These are phyloP conservation scores for Akanthomyces lecanii DNA, from an alignment of 2,329 filamentous ascomycete genomes.

Conservation along the genomic window DNA sequence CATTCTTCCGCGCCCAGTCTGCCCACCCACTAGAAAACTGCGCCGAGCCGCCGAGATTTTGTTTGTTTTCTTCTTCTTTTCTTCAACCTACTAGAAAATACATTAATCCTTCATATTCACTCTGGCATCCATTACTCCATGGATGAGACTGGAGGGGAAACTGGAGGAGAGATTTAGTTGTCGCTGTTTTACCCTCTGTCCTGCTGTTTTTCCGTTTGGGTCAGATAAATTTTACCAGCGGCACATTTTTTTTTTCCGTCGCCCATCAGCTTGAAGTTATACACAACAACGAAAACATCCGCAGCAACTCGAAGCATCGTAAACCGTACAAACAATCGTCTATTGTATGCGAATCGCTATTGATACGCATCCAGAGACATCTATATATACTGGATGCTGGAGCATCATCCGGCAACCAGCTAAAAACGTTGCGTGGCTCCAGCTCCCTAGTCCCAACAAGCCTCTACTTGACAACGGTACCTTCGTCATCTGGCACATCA, in stretches of 20 bases:
- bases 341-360: background rate
- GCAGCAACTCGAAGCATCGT: background rate
- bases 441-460: background rate
- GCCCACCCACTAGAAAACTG: slow-evolving; percentile 10
- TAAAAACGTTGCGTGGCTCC: too few species aligned
- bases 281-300: background rate
- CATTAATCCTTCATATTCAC: slow-evolving; percentile 62
- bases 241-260: slow-evolving; percentile 26
- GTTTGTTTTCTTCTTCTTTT: slow-evolving; percentile 23
- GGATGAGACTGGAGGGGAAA: slow-evolving; percentile 65
- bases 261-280: background rate
- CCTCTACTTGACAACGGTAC: background rate
- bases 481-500: background rate
- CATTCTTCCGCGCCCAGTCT: slow-evolving; percentile 24
- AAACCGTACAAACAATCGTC: background rate
- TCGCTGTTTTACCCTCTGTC: slow-evolving; percentile 48
- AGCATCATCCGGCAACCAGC: background rate
- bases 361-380: background rate
- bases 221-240: slow-evolving; percentile 34
- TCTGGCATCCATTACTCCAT: slow-evolving; percentile 54
- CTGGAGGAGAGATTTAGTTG: slow-evolving; percentile 56
- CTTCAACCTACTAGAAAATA: slow-evolving; percentile 42
- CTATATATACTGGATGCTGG: background rate
- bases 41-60: background rate
- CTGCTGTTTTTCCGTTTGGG: slow-evolving; percentile 34